Conservation (phyloP, 2,329 filamentous ascomycete species). For the Fusarium zealandicum region DNA sequence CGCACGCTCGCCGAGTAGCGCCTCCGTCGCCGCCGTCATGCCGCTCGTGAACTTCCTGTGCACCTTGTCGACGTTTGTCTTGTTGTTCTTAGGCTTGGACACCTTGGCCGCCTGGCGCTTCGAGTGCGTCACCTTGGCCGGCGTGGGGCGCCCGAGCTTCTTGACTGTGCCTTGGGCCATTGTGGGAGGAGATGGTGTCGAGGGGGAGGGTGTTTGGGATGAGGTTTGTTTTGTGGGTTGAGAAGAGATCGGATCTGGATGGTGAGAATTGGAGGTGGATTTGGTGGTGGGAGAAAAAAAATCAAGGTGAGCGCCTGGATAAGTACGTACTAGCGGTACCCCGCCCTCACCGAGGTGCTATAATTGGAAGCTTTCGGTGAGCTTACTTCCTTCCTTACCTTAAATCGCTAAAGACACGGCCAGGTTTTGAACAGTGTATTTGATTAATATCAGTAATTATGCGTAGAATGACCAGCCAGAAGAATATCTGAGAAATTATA, state of each 20-base stretch:
- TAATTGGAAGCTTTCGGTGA: background rate
- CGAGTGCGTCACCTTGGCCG: constrained; percentile 51
- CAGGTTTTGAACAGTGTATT: background rate
- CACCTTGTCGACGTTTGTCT: constrained; percentile 58
- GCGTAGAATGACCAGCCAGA: no score
- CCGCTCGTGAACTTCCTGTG: constrained; percentile 63
- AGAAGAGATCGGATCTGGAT: background rate
- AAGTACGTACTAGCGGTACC: constrained; percentile 3
- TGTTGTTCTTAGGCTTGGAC: constrained; percentile 57
- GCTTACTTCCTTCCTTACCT: no score
- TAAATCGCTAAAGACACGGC: no score
- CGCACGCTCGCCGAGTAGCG: constrained; percentile 64
- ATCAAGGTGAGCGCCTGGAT: constrained; percentile 26
- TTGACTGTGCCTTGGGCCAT: constrained; percentile 66
- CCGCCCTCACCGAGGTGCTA: constrained; percentile 20
- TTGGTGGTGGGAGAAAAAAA: constrained; percentile 25
- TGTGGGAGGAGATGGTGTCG: background rate
- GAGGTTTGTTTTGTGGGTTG: constrained; percentile 1
- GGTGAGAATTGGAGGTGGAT: constrained; percentile 46
- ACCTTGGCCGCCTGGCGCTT: constrained; percentile 55
- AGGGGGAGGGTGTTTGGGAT: background rate
- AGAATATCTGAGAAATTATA: no score
- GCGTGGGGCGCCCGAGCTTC: constrained; percentile 51
- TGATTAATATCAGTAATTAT: no score
- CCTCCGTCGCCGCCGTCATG: constrained; percentile 62